Evolutionary conservation across 306 rosid species (phyloP), one percentile per base, ranked within the genome.

Genomic region (Glycine latifolia): DNA sequence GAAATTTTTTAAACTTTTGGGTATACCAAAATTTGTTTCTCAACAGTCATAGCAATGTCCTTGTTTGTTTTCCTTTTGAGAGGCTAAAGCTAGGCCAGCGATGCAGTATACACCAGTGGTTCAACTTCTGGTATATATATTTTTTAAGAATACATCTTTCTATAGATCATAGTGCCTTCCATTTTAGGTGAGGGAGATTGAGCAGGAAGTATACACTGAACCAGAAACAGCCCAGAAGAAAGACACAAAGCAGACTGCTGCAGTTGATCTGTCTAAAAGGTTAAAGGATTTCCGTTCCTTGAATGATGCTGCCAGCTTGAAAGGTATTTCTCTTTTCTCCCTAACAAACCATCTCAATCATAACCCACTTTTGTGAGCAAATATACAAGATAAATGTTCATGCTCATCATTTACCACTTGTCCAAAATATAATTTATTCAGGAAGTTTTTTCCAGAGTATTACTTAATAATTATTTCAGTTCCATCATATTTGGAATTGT

Each of bases 221-320:
- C 91, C 94, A 48, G 90, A 90, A 84, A 71, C 82, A 12, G 82
- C 83, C 7, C 86, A 85, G 79, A 89, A 91, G 68, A 92, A 93
- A 84, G 97, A 92, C 46, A 66, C 87, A 46, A 91, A 89, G 89
- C 97, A 89, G 78, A 92, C 92, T 56, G 92, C 95, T 77, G 99
- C 98, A 3, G 92, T 88, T 83, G 98, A 85, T 90, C 90, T 96
- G 83, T 96, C 99, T 33, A 96, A 96, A 86, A 89, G 98, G 82
- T 85, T 96, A 70, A 90, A 93, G 88, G 97, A 96, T 85, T 84
- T 93, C 37, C 99, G 87, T 35, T 81, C 97, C 49, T 12, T 89
- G 49, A 96, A 93, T 78, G 99, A 96, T 87, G 98, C 96, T 78
- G 58, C 88, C 87, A 93, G 98, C 82, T 11, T 96, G 85, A 93